Percentiles rank a stretch among this genome's conserved stretches.
These are phyloP conservation scores for Cercospora beticola DNA, from an alignment of 2,329 filamentous ascomycete genomes.

Conservation along the genomic window DNA sequence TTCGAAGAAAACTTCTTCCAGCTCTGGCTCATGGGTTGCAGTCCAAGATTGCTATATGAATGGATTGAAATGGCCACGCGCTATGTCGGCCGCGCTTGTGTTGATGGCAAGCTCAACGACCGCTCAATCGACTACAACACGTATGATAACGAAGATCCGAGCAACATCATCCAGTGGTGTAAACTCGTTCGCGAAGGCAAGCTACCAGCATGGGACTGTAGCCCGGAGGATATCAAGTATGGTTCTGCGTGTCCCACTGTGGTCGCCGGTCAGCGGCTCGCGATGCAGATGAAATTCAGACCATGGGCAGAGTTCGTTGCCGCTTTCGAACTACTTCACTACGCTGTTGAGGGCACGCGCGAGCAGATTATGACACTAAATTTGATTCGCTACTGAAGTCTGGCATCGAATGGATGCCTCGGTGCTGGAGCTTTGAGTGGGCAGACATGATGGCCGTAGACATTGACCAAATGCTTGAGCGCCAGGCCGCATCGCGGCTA, in stretches of 20 bases:
- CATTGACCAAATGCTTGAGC: neutral
- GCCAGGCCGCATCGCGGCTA: neutral
- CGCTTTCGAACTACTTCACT: neutral
- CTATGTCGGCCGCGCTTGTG: neutral
- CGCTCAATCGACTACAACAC: neutral
- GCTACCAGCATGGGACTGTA: neutral
- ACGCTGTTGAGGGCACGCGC: neutral
- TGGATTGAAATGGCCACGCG: neutral
- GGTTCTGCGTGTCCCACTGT: neutral
- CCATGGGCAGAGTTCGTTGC: neutral
- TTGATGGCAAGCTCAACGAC: neutral
- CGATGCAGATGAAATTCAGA: neutral
- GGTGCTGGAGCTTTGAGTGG: neutral
- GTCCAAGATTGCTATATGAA: neutral
- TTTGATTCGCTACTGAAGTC: neutral
- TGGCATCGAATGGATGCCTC: neutral
- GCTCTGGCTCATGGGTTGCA: neutral
- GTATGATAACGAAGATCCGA: neutral
- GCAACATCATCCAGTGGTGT: neutral
- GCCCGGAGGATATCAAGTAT: neutral
- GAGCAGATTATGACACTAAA: neutral
- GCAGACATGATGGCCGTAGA: neutral
- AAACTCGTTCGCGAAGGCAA: neutral
- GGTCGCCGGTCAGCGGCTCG: neutral
- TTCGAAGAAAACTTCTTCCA: neutral